Evolutionary conservation across 2,329 filamentous ascomycete genomes (phyloP), one percentile per base, ranked within the genome.

Genomic region (Nothophoma quercina): DNA sequence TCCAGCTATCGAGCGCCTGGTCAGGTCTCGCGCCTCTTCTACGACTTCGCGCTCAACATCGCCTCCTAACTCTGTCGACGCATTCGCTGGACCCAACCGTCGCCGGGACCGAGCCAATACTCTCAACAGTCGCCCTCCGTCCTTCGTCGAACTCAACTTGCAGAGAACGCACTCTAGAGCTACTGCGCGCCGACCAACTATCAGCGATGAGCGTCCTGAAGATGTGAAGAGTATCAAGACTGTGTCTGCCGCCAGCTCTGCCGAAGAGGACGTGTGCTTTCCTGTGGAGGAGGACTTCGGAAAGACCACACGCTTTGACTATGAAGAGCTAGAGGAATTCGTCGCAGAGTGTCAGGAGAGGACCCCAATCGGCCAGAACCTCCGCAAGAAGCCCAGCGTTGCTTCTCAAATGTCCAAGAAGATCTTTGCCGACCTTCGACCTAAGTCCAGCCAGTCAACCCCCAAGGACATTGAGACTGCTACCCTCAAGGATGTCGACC

Each of bases 1-100:
- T 44, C 65, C 63, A 28, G 62, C 66, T 21, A 56, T 72, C 8
- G 70, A 74, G 48, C 67, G 63, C 33, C 44, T 70, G 34, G 60
- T 69, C 33, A 69, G 75, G 41, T 82, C 81, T 29, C 72, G 79
- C 51, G 74, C 74, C 16, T 81, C 79, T 15, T 83, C 81, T 4
- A 71, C 74, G 3, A 82, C 82, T 18, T 85, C 84, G 39, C 84
- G 91, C 48, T 91, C 90, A 1, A 79, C 85, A 2, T 98, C 95
- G 5, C 93, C 93, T 9, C 95, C 95, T 7, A 99, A 97, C 74
- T 99, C 95, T 0, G 92, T 99, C 43, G 96, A 98, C 74, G 95
- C 95, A 4, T 99, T 99, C 75, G 95, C 95, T 15, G 90, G 95
- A 67, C 90, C 91, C 48, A 88, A 91, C 42, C 90, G 91, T 53